Evolutionary conservation across 768 basidiomycete species (phyloP).

Genomic region (Lactarius vividus): DNA sequence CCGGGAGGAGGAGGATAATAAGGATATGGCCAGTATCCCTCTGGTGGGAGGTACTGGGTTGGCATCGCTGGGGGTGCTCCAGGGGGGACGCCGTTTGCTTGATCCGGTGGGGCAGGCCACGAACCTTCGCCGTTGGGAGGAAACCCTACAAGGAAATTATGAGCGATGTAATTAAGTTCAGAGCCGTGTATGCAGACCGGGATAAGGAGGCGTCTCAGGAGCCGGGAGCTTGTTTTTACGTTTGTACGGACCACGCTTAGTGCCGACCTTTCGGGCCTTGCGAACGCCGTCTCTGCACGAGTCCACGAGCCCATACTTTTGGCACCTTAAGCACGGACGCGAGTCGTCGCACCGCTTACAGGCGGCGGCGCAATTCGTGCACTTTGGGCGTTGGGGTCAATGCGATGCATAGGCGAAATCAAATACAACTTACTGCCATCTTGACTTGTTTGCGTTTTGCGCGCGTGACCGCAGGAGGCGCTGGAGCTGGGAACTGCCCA

Average conservation of each 20-base stretch:
- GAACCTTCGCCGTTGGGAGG: slow-evolving; percentile 33
- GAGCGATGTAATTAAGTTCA: neutral
- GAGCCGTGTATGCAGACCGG: slow-evolving; percentile 24
- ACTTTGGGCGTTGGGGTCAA: slow-evolving; percentile 35
- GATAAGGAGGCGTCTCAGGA: slow-evolving; percentile 29
- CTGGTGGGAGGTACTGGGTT: slow-evolving; percentile 36
- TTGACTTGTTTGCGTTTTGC: slow-evolving; percentile 56
- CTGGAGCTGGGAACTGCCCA: slow-evolving; percentile 29
- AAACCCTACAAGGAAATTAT: slow-evolving; percentile 27
- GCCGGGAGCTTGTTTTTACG: slow-evolving; percentile 42
- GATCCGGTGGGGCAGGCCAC: slow-evolving; percentile 33
- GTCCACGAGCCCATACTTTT: slow-evolving; percentile 58
- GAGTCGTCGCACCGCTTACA: slow-evolving; percentile 58
- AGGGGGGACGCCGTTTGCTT: slow-evolving; percentile 26
- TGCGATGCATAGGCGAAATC: slow-evolving; percentile 7
- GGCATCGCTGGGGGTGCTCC: slow-evolving; percentile 34
- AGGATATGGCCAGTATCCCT: slow-evolving; percentile 45
- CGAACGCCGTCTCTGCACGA: slow-evolving; percentile 58
- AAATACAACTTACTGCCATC: slow-evolving; percentile 47
- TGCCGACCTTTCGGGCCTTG: slow-evolving; percentile 62
- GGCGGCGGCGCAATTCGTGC: slow-evolving; percentile 55
- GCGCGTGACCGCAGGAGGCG: slow-evolving; percentile 33
- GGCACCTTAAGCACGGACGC: slow-evolving; percentile 61
- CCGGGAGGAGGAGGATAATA: slow-evolving; percentile 44
- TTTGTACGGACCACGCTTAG: slow-evolving; percentile 58